These are phyloP conservation scores for Colletotrichum tropicale DNA, from an alignment of 2,329 filamentous ascomycete species.

Conservation along the genomic window DNA sequence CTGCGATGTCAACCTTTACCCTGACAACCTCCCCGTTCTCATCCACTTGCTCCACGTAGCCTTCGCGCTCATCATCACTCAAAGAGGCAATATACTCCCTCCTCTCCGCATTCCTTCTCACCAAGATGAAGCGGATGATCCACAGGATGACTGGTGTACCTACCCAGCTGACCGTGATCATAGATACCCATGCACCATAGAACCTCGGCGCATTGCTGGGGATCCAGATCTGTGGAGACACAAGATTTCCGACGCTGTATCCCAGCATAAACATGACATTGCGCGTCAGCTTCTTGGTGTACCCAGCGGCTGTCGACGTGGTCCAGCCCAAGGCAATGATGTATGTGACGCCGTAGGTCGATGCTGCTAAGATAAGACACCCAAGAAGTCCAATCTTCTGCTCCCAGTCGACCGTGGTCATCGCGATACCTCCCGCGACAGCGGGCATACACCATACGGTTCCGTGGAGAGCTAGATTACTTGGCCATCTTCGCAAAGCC, in stretches of 20 bases:
- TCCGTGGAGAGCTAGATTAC: constrained; percentile 32
- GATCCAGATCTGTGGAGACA: constrained; percentile 41
- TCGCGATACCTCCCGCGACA: constrained; percentile 31
- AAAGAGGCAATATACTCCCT: constrained; percentile 29
- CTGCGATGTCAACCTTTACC: constrained; percentile 36
- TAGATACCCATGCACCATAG: constrained; percentile 34
- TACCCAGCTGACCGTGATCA: constrained; percentile 36
- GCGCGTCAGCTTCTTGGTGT: constrained; percentile 48
- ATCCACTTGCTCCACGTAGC: constrained; percentile 32
- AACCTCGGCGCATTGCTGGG: constrained; percentile 30
- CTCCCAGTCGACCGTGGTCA: constrained; percentile 33
- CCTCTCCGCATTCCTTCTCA: constrained; percentile 33
- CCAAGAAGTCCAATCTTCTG: constrained; percentile 32
- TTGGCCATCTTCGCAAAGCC: constrained; percentile 32
- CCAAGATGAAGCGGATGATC: constrained; percentile 35
- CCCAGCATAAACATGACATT: constrained; percentile 43
- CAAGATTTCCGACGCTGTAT: constrained; percentile 36
- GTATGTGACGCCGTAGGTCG: constrained; percentile 38
- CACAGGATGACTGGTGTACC: constrained; percentile 37
- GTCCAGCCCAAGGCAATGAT: constrained; percentile 41
- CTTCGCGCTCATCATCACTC: constrained; percentile 23
- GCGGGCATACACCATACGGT: constrained; percentile 34
- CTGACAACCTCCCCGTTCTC: constrained; percentile 31
- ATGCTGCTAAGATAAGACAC: constrained; percentile 32
- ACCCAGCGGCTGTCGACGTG: constrained; percentile 38